A percentile compares a stretch with the other conserved stretches of the same genome.
phyloP scores from a whole-genome alignment of 1,139 yeast species.

The Blastobotrys ciferrii region DNA sequence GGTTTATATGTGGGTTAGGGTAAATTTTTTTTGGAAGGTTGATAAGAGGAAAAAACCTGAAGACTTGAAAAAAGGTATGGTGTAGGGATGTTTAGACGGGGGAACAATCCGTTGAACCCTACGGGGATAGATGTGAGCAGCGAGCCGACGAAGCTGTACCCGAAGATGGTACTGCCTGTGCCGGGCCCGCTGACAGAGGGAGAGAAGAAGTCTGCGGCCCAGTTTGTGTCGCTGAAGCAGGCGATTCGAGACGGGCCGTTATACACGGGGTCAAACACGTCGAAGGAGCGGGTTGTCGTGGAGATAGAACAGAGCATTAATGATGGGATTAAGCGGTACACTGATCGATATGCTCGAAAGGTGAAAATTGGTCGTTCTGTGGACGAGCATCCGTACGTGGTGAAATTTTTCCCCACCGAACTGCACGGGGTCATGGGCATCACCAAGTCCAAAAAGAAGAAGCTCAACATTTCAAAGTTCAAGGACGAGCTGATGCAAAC shows the following conservation, averaged over 20 bases:
- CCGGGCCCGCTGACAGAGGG: conserved; percentile 56
- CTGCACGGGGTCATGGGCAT: conserved; percentile 74
- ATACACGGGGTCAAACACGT: conserved; percentile 56
- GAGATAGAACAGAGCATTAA: conserved; percentile 31
- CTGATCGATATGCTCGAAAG: conserved; percentile 52
- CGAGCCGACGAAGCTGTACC: conserved; percentile 32
- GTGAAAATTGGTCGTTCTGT: conserved; percentile 74
- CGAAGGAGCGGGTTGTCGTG: conserved; percentile 26
- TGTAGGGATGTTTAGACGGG: not conserved
- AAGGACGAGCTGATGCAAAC: conserved; percentile 35
- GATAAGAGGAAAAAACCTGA: conserved; percentile 38
- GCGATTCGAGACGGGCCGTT: conserved; percentile 74
- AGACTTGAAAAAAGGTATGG: conserved; percentile 26
- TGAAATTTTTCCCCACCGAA: conserved; percentile 70
- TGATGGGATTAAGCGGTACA: conserved; percentile 39
- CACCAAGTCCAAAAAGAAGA: conserved; percentile 40
- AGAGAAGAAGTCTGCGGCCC: conserved; percentile 65
- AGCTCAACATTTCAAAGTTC: conserved; percentile 32
- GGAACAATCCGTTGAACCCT: not conserved
- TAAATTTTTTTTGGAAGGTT: conserved; percentile 65
- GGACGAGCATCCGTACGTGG: conserved; percentile 73
- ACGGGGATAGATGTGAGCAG: conserved; percentile 5
- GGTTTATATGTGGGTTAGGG: conserved; percentile 74
- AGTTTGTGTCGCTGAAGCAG: conserved; percentile 56
- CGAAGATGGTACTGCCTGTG: conserved; percentile 49